Base-by-base conservation (phyloP, 495 filamentous ascomycete species). In the Aspergillus biplanus region DNA sequence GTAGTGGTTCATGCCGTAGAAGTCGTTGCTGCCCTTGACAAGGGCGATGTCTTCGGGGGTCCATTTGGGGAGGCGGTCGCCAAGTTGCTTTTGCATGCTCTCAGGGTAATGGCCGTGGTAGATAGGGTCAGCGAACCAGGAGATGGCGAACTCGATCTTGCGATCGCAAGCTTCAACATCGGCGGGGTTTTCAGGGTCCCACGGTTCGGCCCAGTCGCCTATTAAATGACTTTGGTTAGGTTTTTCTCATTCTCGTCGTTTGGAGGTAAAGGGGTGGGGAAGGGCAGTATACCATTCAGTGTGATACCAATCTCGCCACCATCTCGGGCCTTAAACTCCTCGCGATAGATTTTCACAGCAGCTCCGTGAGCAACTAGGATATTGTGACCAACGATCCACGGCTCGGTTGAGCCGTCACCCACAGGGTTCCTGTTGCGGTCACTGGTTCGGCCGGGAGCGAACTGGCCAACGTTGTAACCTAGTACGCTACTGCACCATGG, bases 1-100 rank as follows among this genome's bases (percentile, higher is more conserved):
- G 81, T 92, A 92, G 79, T 91, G 89, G 80, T 92, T 92, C 89
- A 92, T 91, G 65, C 90, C 89, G 75, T 92, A 91, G 73, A 92
- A 92, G 76, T 92, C 89, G 71, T 91, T 92, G 72, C 86, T 90
- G 46, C 89, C 89, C 56, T 89, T 81, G 48, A 92, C 85, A 7
- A 92, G 80, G 4, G 84, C 85, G 7, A 82, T 69, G 65, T 92
- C 90, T 65, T 91, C 86, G 27, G 79, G 63, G 0, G 86, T 87
- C 74, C 86, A 91, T 16, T 79, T 77, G 13, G 89, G 89, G 54
- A 93, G 80, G 6, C 89, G 83, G 68, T 87, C 76, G 42, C 90
- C 89, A 9, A 92, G 84, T 73, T 91, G 89, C 73, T 87, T 87
- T 59, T 82, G 80, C 87, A 92, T 91, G 59, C 86, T 89, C 64